Base-by-base conservation (phyloP, 2,329 filamentous ascomycete species). In the Hypoxylon sp. region DNA sequence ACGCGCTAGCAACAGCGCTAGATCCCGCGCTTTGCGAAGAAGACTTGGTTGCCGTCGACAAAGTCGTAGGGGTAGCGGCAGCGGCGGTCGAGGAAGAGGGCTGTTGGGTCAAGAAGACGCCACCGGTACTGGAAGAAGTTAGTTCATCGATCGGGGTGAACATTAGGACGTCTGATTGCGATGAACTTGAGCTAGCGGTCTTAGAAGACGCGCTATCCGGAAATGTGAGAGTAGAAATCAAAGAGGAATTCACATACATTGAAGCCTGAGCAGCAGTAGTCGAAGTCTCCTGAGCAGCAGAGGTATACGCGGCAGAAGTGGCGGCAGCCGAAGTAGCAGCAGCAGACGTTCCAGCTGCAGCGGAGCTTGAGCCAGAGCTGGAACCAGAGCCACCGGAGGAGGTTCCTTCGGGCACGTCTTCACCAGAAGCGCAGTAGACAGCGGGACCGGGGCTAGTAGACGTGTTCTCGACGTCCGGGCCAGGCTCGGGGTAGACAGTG, bases 401-500 rank as follows among this genome's bases (percentile, higher is more conserved):
- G 26, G 40, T 34, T 13, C 59, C 61, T 16, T 29, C 26, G 7
- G 63, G 56, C 9, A 59, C 63, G 30, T 63, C 55, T 2, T 45
- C 58, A 15, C 61, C 61, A 12, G 58, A 59, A 6, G 53, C 55
- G 32, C 66, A 68, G 13, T 73, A 66, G 35, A 63, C 57, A 4
- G 76, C 73, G 11, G 67, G 63, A n/a, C 68, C 66, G 11, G 72
- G 71, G 46, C 65, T 69, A 42, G 64, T 57, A 13, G 70, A 69
- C 38, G 66, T 68, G 46, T 68, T 67, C 63, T 68, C 71, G 32
- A 84, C 77, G 47, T 82, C 77, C 0, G 75, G 70, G 37, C 88
- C 89, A 5, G 87, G 85, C 43, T 83, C 69, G 27, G 89, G 88
- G 73, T 87, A 91, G 60, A 77, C 65, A 25, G 88, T 76, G 51